These are phyloP conservation scores for Mycena vulgaris DNA, from an alignment of 768 basidiomycete species.

Conservation along the genomic window DNA sequence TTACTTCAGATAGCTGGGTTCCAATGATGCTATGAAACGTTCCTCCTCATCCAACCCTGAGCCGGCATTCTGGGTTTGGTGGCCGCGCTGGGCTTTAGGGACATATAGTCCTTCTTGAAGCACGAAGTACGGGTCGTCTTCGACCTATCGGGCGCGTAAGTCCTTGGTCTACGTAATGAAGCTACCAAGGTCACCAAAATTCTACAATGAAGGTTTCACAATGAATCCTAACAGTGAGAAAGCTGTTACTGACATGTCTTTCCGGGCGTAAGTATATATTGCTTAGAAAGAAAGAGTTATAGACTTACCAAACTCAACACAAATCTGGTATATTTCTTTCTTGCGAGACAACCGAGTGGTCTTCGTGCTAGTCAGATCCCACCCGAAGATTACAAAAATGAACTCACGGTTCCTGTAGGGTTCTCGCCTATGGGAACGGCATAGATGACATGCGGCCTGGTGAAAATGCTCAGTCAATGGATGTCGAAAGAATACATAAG, in stretches of 20 bases:
- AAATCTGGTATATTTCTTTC: constrained; percentile 86
- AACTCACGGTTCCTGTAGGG: constrained; percentile 79
- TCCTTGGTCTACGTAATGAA: constrained; percentile 55
- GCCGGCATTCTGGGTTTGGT: constrained; percentile 12
- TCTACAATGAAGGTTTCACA: not conserved
- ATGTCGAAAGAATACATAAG: constrained; percentile 12
- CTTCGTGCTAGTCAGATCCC: constrained; percentile 46
- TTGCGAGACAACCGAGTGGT: constrained; percentile 77
- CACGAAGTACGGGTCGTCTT: constrained; percentile 90
- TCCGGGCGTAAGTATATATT: not conserved
- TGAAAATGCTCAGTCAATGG: constrained; percentile 7
- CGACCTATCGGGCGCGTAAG: constrained; percentile 73
- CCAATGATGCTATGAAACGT: constrained; percentile 67
- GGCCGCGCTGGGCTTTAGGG: constrained; percentile 55
- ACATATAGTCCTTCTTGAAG: constrained; percentile 74
- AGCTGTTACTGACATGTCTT: constrained; percentile 19
- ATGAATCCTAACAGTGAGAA: not conserved
- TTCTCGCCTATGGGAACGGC: constrained; percentile 90
- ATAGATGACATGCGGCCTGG: constrained; percentile 83
- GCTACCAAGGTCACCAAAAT: constrained; percentile 14
- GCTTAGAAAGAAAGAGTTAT: not conserved
- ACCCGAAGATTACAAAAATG: not conserved
- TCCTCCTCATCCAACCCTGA: constrained; percentile 56
- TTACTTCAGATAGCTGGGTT: constrained; percentile 74
- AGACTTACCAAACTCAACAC: constrained; percentile 79